phyloP scores from a whole-genome alignment of 257 asterid species.

The Striga asiatica region DNA sequence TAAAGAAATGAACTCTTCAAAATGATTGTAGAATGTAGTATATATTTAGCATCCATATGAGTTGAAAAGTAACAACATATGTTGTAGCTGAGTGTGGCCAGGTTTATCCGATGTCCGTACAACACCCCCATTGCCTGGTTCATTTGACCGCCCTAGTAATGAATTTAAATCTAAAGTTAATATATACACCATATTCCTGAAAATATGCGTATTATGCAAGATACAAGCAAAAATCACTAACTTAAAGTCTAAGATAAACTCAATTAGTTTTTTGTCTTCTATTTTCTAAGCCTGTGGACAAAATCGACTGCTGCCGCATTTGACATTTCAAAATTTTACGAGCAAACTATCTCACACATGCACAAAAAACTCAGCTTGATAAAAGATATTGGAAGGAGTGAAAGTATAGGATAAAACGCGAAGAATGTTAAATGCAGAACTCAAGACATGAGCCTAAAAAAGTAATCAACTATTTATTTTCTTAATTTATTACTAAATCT shows the following conservation, averaged over 20 bases:
- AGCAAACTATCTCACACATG: neutral
- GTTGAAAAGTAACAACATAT: slow-evolving; percentile 12
- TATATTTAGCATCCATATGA: slow-evolving; percentile 15
- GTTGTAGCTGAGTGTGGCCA: slow-evolving; percentile 84
- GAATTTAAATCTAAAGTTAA: slow-evolving; percentile 13
- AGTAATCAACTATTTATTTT: neutral
- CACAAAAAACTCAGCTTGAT: too few relatives aligned
- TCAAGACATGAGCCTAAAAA: neutral
- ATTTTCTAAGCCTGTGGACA: neutral
- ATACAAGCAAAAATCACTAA: slow-evolving; percentile 2
- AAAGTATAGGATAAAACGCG: neutral
- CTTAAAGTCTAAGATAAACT: neutral
- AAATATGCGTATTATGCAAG: neutral
- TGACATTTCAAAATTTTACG: neutral
- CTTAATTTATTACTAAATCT: slow-evolving; percentile 4
- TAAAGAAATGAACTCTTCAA: slow-evolving; percentile 75
- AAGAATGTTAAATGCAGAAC: neutral
- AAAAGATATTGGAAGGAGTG: too few relatives aligned
- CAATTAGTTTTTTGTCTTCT: neutral
- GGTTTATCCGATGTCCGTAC: slow-evolving; percentile 98
- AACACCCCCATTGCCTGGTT: slow-evolving; percentile 97
- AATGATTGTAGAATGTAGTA: slow-evolving; percentile 16
- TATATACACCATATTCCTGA: neutral
- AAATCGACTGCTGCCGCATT: neutral
- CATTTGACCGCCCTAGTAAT: slow-evolving; percentile 79